Evolutionary conservation across 192 early-diverging fungal genomes (phyloP).

Genomic region (Helicostylum pulchrum): DNA sequence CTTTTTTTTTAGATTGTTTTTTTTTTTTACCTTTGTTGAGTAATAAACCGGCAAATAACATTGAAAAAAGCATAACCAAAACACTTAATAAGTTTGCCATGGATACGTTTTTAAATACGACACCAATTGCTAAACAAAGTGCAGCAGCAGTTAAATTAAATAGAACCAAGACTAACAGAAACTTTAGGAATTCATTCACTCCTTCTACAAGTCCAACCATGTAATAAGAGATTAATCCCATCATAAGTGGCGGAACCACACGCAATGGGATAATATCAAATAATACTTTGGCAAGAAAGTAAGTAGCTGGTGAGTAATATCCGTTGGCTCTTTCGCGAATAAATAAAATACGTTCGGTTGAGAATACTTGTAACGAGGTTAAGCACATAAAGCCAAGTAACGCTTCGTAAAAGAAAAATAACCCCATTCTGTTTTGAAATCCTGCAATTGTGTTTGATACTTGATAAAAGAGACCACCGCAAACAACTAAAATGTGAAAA

Average conservation of each 20-base stretch:
- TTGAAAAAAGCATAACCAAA: constrained; percentile 79
- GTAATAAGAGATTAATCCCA: constrained; percentile 79
- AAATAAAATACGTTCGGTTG: constrained; percentile 66
- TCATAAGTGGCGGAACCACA: constrained; percentile 74
- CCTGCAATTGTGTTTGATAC: constrained; percentile 55
- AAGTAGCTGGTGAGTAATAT: constrained; percentile 70
- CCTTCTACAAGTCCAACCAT: constrained; percentile 81
- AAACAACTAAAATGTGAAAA: constrained; percentile 49
- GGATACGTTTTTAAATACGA: constrained; percentile 69
- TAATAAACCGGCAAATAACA: constrained; percentile 87
- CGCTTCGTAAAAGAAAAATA: constrained; percentile 66
- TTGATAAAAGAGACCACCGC: constrained; percentile 62
- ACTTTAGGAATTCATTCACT: constrained; percentile 62
- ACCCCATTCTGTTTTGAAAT: constrained; percentile 60
- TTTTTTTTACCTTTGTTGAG: constrained; percentile 71
- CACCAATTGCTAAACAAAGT: constrained; percentile 69
- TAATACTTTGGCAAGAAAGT: constrained; percentile 67
- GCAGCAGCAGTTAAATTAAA: constrained; percentile 80
- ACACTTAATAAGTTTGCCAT: constrained; percentile 74
- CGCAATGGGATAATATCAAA: constrained; percentile 76
- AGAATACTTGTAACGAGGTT: constrained; percentile 64
- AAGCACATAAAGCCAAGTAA: constrained; percentile 61
- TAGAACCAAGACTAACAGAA: constrained; percentile 72
- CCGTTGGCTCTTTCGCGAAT: constrained; percentile 71
- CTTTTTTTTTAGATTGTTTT: too few relatives aligned